These are phyloP conservation scores for Sphagnurus paluster DNA, from an alignment of 1,284 basidiomycete genomes.

Conservation along the genomic window DNA sequence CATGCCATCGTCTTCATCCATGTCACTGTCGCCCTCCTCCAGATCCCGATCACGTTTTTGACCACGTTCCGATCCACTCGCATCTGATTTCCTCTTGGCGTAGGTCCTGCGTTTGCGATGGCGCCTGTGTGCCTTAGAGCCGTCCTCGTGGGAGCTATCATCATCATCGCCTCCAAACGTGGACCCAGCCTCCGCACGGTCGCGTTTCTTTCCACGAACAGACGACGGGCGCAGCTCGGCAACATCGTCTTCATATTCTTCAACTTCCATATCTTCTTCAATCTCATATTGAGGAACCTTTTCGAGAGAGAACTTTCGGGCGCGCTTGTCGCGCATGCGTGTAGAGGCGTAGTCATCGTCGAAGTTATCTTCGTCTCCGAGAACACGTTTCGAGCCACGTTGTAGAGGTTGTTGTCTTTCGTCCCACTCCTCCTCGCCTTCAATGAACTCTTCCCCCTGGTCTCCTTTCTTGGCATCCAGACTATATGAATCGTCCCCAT, in stretches of 20 bases:
- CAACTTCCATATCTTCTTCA: constrained; percentile 43
- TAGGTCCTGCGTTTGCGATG: constrained; percentile 50
- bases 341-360: constrained; percentile 32
- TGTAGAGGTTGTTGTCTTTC: constrained; percentile 26
- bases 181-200: constrained; percentile 70
- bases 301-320: constrained; percentile 48
- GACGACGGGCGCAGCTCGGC: constrained; percentile 32
- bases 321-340: constrained; percentile 41
- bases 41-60: constrained; percentile 64
- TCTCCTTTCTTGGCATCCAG: constrained; percentile 54
- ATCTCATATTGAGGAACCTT: constrained; percentile 29
- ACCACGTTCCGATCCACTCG: constrained; percentile 42
- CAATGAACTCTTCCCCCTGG: constrained; percentile 44
- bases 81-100: constrained; percentile 48
- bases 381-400: constrained; percentile 51
- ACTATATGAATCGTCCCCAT: constrained; percentile 38
- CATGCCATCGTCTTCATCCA: constrained; percentile 34
- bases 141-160: constrained; percentile 35
- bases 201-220: constrained; percentile 72
- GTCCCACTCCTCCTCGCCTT: constrained; percentile 49
- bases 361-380: constrained; percentile 42
- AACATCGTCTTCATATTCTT: constrained; percentile 38
- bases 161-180: constrained; percentile 71
- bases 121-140: constrained; percentile 34
- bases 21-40: constrained; percentile 52